Percentiles rank a stretch among this genome's conserved stretches.
Conservation (phyloP, 2,329 filamentous ascomycete genomes). For the Colletotrichum sp. region DNA sequence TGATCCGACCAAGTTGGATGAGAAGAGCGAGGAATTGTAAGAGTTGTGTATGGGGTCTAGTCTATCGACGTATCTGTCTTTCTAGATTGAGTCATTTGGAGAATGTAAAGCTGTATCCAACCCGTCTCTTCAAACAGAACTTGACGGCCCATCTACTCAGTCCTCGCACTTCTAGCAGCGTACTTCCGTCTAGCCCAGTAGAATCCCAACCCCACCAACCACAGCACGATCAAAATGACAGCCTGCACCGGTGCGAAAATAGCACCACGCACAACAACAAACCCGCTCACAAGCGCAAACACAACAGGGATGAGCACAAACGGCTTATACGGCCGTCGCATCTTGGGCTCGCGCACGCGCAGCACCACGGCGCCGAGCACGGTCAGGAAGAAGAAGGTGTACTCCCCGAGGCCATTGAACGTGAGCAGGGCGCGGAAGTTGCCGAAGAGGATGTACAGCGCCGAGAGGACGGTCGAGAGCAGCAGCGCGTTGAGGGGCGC, state of each 20-base stretch:
- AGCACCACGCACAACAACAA: slow-evolving; percentile 63
- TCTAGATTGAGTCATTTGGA: neutral
- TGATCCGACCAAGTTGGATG: slow-evolving; percentile 30
- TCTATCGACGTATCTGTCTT: neutral
- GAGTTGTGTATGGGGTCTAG: neutral
- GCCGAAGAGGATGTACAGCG: slow-evolving; percentile 64
- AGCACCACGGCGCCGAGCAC: slow-evolving; percentile 63
- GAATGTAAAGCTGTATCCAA: neutral
- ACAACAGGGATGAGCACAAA: slow-evolving; percentile 52
- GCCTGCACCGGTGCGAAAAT: slow-evolving; percentile 63
- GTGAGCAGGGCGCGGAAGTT: slow-evolving; percentile 66
- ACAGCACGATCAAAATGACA: slow-evolving; percentile 53
- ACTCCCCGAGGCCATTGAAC: slow-evolving; percentile 64
- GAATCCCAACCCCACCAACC: slow-evolving; percentile 51
- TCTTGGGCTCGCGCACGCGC: slow-evolving; percentile 58
- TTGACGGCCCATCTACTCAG: neutral
- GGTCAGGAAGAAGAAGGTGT: slow-evolving; percentile 68
- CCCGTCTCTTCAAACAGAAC: neutral
- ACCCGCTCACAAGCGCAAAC: slow-evolving; percentile 63
- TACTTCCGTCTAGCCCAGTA: slow-evolving; percentile 32
- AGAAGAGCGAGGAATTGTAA: slow-evolving; percentile 9
- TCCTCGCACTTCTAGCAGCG: neutral
- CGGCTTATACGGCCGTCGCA: slow-evolving; percentile 62
- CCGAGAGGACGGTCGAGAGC: slow-evolving; percentile 52
- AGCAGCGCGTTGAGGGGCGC: slow-evolving; percentile 60